Percentiles rank a stretch among this genome's conserved stretches.
Conservation (phyloP, 352 stramenopile species). For the Globisporangium sylvaticum region DNA sequence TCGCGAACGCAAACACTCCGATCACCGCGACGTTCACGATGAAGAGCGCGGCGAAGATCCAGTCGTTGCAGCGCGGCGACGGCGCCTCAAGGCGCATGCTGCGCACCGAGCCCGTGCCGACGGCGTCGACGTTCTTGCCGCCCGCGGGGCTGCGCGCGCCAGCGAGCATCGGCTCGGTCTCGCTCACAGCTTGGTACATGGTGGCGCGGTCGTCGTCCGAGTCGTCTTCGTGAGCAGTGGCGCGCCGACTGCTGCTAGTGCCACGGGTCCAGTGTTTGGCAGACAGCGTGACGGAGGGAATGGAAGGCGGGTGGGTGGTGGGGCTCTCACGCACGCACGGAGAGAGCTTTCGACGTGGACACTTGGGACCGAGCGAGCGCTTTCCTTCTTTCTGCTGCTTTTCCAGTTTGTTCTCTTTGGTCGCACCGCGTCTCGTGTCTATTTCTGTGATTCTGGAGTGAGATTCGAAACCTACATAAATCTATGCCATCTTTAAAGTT, state of each 20-base stretch:
- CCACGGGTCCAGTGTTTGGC: background rate
- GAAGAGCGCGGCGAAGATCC: conserved; percentile 69
- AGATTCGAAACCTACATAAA: background rate
- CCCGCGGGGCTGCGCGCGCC: conserved; percentile 26
- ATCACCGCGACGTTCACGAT: conserved; percentile 56
- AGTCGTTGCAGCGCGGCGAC: conserved; percentile 68
- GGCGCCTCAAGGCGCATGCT: conserved; percentile 61
- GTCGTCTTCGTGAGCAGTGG: conserved; percentile 14
- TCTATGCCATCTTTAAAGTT: background rate
- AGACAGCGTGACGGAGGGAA: conserved; percentile 3
- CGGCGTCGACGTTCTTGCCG: conserved; percentile 17
- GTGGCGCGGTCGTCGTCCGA: conserved; percentile 16
- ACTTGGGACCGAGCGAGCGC: background rate
- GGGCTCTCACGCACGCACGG: background rate
- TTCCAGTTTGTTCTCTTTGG: background rate
- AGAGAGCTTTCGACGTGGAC: background rate
- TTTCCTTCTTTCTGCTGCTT: background rate
- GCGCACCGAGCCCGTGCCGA: conserved; percentile 46
- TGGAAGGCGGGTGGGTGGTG: background rate
- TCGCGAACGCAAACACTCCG: conserved; percentile 59
- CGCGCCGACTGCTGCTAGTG: conserved; percentile 3
- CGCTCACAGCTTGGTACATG: conserved; percentile 72
- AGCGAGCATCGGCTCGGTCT: conserved; percentile 76
- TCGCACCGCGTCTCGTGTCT: background rate
- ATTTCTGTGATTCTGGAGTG: background rate